Conservation (phyloP, 768 basidiomycete species). For the Chalciporus sphaerocephalus region DNA sequence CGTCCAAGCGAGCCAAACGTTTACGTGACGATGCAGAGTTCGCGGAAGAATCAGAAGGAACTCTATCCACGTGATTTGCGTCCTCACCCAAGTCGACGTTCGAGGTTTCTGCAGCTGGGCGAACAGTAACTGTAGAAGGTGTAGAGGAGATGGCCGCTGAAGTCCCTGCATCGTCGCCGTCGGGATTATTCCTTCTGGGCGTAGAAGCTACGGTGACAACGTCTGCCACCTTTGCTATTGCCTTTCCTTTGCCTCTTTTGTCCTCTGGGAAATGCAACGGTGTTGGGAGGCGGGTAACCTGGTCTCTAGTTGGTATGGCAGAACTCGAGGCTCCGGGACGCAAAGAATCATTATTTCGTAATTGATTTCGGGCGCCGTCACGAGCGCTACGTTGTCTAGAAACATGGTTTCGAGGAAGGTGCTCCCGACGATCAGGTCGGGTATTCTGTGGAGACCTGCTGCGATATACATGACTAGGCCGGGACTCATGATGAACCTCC, state of each 20-base stretch:
- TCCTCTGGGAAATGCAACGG: not conserved
- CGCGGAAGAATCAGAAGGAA: conserved; percentile 14
- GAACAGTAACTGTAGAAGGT: not conserved
- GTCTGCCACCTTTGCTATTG: not conserved
- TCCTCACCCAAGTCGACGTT: not conserved
- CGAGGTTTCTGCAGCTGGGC: not conserved
- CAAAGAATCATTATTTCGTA: not conserved
- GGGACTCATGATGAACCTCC: conserved; percentile 4
- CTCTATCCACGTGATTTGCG: conserved; percentile 9
- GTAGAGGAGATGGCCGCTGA: not conserved
- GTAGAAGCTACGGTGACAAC: not conserved
- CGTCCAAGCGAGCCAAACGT: conserved; percentile 2
- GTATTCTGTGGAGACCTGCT: conserved; percentile 3
- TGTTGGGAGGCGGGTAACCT: not conserved
- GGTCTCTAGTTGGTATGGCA: not conserved
- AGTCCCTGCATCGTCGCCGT: conserved; percentile 1
- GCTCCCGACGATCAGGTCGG: not conserved
- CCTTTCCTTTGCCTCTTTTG: conserved; percentile 9
- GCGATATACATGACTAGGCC: conserved; percentile 1
- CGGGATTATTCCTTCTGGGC: not conserved
- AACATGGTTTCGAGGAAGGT: not conserved
- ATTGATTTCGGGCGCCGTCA: not conserved
- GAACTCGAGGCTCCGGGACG: conserved; percentile 1
- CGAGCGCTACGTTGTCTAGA: not conserved
- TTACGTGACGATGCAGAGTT: conserved; percentile 18